Conservation (phyloP, 495 filamentous ascomycete genomes). For the Penicillium chermesinum region DNA sequence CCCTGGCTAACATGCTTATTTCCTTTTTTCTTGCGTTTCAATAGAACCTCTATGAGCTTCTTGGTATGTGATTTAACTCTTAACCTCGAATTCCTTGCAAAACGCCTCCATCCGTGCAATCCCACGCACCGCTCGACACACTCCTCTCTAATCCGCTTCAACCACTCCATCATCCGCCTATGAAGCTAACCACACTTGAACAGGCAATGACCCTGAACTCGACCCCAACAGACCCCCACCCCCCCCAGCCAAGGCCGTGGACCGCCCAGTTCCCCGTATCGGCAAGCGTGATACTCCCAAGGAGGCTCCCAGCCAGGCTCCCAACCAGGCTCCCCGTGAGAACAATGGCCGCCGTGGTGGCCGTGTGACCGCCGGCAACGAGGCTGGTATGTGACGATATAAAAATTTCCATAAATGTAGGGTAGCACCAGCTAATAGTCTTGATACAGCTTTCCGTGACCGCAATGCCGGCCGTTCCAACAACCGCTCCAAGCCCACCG, state of each 20-base stretch:
- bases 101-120: not conserved
- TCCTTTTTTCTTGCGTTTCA: slow-evolving; percentile 6
- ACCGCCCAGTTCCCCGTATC: slow-evolving; percentile 71
- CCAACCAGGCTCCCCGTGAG: slow-evolving; percentile 31
- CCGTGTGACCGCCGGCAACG: slow-evolving; percentile 63
- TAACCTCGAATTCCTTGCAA: not conserved
- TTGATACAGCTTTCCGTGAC: slow-evolving; percentile 74
- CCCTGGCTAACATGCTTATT: slow-evolving; percentile 23
- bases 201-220: slow-evolving; percentile 86
- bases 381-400: slow-evolving; percentile 63
- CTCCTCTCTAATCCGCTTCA: slow-evolving; percentile 1
- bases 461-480: slow-evolving; percentile 72
- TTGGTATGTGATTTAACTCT: slow-evolving; percentile 59
- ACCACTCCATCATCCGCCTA: slow-evolving; percentile 14
- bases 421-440: slow-evolving; percentile 1
- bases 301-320: slow-evolving; percentile 49
- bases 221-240: slow-evolving; percentile 71
- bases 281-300: slow-evolving; percentile 87
- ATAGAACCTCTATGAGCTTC: slow-evolving; percentile 80
- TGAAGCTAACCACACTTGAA: slow-evolving; percentile 9
- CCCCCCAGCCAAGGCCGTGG: slow-evolving; percentile 77
- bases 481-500: slow-evolving; percentile 78
- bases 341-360: slow-evolving; percentile 51
- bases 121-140: slow-evolving; percentile 8
- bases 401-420: not conserved